Base-by-base conservation (phyloP, 2,329 filamentous ascomycete genomes). In the Cladophialophora immunda region DNA sequence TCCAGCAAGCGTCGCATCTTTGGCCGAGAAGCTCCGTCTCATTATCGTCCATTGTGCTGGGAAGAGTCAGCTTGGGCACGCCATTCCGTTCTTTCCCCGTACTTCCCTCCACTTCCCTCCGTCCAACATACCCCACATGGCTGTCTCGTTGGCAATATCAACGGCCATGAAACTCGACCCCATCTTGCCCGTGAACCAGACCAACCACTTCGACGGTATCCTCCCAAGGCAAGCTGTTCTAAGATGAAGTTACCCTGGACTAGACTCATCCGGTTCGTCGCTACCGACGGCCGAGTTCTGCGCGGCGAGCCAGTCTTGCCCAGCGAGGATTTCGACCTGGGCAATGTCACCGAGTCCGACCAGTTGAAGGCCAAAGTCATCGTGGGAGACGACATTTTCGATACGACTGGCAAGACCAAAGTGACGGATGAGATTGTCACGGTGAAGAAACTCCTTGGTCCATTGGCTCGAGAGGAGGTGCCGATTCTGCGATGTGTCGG, bases 371-470 rank as follows among this genome's bases (percentile, higher is more conserved):
- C 85, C 2, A 83, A 81, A 11, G 78, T 89, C 0, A 81, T 89
- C 45, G 66, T 77, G 0, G 86, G 86, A 2, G 72, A 79, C 1
- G 83, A 86, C 59, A 78, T 85, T 3, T 86, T 83, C 64, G 81
- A 85, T 61, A 79, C 73, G 0, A 63, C 65, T 6, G 68, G 65
- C 13, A 62, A 67, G 55, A 69, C 68, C 7, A 50, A 65, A 8
- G 81, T 87, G 1, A 86, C 85, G 0, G 82, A 87, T 25, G 83
- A 88, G 70, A 75, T 84, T 9, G 85, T 82, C 1, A 81, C 79
- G 0, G 86, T 89, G 6, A 84, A 86, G 72, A 78, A 77, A 59
- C 74, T 89, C 0, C 79, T 89, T 0, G 84, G 85, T 0, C 86
- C 86, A 0, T 73, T 89, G 34, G 78, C 81, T 0, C 76, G 74